Conservation (phyloP, 176 grass and related monocot species). For the Oryza brachyantha region DNA sequence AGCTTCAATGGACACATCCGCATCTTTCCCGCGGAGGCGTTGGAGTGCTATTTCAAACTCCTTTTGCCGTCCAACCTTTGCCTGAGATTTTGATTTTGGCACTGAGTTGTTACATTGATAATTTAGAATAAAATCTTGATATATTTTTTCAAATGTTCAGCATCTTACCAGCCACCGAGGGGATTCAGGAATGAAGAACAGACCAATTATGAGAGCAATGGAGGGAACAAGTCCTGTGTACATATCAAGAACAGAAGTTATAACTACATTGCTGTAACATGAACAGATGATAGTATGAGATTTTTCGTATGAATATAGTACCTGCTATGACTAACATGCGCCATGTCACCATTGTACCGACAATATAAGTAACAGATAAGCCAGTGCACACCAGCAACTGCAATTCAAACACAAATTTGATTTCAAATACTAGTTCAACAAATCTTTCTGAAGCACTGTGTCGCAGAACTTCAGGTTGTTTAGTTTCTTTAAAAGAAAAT, state of each 20-base stretch:
- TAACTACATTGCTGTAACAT: neutral
- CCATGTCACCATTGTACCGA: constrained; percentile 48
- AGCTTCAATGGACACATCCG: constrained; percentile 45
- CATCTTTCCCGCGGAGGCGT: constrained; percentile 41
- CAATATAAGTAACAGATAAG: constrained; percentile 41
- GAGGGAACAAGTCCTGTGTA: constrained; percentile 50
- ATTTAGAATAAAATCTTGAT: neutral
- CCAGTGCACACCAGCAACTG: constrained; percentile 46
- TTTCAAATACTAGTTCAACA: neutral
- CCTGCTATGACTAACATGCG: constrained; percentile 37
- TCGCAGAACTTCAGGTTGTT: neutral
- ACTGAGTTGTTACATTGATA: neutral
- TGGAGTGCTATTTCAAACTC: constrained; percentile 49
- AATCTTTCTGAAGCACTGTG: neutral
- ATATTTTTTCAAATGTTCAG: too few relatives aligned
- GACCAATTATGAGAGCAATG: constrained; percentile 44
- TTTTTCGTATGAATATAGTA: neutral
- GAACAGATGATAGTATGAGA: neutral
- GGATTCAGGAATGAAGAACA: constrained; percentile 61
- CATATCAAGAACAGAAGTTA: neutral
- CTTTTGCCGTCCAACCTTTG: constrained; percentile 48
- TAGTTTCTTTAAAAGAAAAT: neutral
- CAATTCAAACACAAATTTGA: neutral
- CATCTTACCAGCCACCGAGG: constrained; percentile 60
- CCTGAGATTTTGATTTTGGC: constrained; percentile 12